These are phyloP conservation scores for Apophysomyces sp. DNA, from an alignment of 371 early-diverging fungal genomes.

Conservation along the genomic window DNA sequence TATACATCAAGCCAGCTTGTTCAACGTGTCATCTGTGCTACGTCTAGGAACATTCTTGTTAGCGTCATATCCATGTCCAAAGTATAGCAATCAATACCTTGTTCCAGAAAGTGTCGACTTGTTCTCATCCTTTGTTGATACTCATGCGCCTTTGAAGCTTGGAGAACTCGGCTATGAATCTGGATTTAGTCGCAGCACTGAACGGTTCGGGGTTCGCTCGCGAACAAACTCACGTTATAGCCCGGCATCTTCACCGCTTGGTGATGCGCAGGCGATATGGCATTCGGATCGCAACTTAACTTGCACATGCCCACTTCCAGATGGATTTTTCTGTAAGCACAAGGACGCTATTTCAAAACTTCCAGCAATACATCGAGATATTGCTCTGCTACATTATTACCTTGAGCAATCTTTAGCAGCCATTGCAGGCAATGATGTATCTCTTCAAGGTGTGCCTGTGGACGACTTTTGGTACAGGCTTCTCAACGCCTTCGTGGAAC, in stretches of 20 bases:
- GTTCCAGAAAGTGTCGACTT: background rate
- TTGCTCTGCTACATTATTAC: constrained; percentile 56
- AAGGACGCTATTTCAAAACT: constrained; percentile 25
- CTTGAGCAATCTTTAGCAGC: constrained; percentile 51
- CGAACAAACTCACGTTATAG: constrained; percentile 21
- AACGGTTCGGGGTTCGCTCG: constrained; percentile 5
- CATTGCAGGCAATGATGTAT: constrained; percentile 51
- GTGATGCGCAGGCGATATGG: constrained; percentile 8
- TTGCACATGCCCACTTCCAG: constrained; percentile 32
- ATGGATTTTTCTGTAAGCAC: constrained; percentile 23
- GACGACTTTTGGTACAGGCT: constrained; percentile 39
- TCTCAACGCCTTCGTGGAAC: constrained; percentile 13
- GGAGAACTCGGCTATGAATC: background rate
- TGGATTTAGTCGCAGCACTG: background rate
- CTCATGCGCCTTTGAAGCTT: background rate
- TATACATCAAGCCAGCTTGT: constrained; percentile 24
- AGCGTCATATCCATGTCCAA: constrained; percentile 42
- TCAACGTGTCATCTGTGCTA: constrained; percentile 43
- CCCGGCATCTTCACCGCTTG: constrained; percentile 16
- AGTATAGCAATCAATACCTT: constrained; percentile 13
- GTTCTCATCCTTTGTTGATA: background rate
- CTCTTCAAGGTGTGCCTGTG: constrained; percentile 33
- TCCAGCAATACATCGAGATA: constrained; percentile 25
- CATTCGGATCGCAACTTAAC: constrained; percentile 14
- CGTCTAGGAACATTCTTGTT: constrained; percentile 35